Conservation (phyloP, 2,329 filamentous ascomycete genomes). For the Phyllosticta citriasiana region DNA sequence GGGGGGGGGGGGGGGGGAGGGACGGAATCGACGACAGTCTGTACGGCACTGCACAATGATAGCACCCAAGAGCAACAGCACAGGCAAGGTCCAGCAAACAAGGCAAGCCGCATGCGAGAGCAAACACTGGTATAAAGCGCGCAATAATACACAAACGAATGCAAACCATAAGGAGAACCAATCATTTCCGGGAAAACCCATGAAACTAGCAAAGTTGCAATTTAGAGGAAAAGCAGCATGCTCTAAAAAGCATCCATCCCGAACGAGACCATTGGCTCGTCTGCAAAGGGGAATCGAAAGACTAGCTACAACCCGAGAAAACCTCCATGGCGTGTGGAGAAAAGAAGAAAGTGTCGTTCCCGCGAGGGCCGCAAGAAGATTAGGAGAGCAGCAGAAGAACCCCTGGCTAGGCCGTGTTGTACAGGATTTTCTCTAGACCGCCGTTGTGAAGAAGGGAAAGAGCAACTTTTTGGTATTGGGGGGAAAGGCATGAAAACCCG, state of each 20-base stretch:
- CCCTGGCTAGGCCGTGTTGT: conserved; percentile 12
- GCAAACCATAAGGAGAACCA: conserved; percentile 6
- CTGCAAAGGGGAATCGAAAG: conserved; percentile 11
- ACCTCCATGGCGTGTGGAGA: conserved; percentile 3
- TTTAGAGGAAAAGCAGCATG: conserved; percentile 11
- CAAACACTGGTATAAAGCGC: conserved; percentile 11
- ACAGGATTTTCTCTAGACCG: conserved; percentile 13
- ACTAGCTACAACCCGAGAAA: conserved; percentile 12
- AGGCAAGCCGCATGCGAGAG: neutral
- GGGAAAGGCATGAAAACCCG: conserved; percentile 10
- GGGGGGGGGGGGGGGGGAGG: neutral
- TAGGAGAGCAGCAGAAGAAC: conserved; percentile 11
- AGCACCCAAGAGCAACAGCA: conserved; percentile 7
- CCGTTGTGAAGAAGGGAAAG: conserved; percentile 9
- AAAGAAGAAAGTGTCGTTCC: conserved; percentile 3
- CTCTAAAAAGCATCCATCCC: conserved; percentile 11
- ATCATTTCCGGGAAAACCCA: neutral
- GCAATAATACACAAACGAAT: conserved; percentile 11
- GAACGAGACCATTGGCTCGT: conserved; percentile 8
- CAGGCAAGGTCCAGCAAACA: conserved; percentile 8
- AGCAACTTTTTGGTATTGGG: conserved; percentile 12
- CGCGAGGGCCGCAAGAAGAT: conserved; percentile 4
- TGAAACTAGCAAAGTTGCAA: conserved; percentile 10
- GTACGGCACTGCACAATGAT: neutral
- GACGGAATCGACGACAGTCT: conserved; percentile 2